phyloP scores from a whole-genome alignment of 1,139 yeast genomes.

The Hyphopichia fennica region DNA sequence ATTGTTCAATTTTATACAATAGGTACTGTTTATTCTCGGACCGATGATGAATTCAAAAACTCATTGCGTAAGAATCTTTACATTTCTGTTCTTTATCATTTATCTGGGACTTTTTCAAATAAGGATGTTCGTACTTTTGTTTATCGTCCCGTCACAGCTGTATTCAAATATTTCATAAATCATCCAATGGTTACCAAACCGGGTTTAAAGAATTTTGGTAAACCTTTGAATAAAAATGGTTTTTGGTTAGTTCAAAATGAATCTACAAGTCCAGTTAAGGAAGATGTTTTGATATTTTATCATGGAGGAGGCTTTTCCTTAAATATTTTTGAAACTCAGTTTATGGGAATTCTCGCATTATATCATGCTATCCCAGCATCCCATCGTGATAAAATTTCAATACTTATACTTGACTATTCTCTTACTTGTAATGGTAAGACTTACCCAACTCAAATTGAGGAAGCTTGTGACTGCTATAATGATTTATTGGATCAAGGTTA shows the following conservation, averaged over 20 bases:
- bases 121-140: slow-evolving; percentile 2
- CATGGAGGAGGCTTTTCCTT: slow-evolving; percentile 50
- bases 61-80: slow-evolving; percentile 32
- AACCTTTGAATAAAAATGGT: slow-evolving; percentile 21
- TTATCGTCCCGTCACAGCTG: slow-evolving; percentile 11
- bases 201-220: slow-evolving; percentile 23
- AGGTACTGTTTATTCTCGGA: slow-evolving; percentile 32
- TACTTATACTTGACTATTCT: slow-evolving; percentile 41
- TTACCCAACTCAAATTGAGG: slow-evolving; percentile 43
- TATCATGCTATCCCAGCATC: slow-evolving; percentile 22
- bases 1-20: slow-evolving; percentile 27
- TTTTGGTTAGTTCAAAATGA: slow-evolving; percentile 31
- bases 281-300: slow-evolving; percentile 16
- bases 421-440: slow-evolving; percentile 25
- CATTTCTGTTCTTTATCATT: slow-evolving; percentile 25
- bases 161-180: slow-evolving; percentile 9
- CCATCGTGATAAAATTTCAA: slow-evolving; percentile 19
- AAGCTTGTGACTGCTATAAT: slow-evolving; percentile 28
- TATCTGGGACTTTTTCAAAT: slow-evolving; percentile 17
- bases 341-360: slow-evolving; percentile 23
- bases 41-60: slow-evolving; percentile 28
- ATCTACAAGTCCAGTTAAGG: slow-evolving; percentile 5
- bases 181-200: slow-evolving; percentile 13
- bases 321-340: slow-evolving; percentile 28
- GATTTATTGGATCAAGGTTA: slow-evolving; percentile 28